phyloP scores from a whole-genome alignment of 495 filamentous ascomycete genomes.

The Friedmanniomyces endolithicus region DNA sequence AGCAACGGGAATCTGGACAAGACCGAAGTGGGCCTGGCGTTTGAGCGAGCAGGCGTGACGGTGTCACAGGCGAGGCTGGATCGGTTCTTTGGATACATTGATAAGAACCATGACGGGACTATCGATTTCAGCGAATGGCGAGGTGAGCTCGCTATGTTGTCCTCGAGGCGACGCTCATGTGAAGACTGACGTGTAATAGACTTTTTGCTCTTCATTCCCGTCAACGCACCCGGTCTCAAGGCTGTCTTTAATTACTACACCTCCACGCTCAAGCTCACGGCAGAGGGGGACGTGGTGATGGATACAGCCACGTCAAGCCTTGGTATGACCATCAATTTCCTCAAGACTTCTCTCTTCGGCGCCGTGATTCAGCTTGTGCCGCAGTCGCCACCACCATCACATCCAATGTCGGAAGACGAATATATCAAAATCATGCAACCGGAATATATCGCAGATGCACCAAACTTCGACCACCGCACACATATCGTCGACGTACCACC shows the following conservation, averaged over 20 bases:
- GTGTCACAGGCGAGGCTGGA: constrained; percentile 68
- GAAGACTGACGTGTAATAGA: constrained; percentile 32
- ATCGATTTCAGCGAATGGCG: constrained; percentile 95
- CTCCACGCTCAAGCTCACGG: constrained; percentile 75
- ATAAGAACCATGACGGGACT: constrained; percentile 74
- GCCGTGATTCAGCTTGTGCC: constrained; percentile 40
- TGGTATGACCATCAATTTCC: constrained; percentile 78
- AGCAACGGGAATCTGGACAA: constrained; percentile 83
- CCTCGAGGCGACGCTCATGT: not conserved
- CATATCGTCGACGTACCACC: not conserved
- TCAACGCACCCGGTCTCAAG: constrained; percentile 57
- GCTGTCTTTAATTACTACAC: constrained; percentile 87
- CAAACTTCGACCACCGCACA: constrained; percentile 26
- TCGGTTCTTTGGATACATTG: constrained; percentile 78
- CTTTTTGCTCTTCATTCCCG: constrained; percentile 89
- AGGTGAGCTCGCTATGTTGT: constrained; percentile 1
- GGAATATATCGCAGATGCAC: not conserved
- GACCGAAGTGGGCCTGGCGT: constrained; percentile 63
- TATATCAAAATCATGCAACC: not conserved
- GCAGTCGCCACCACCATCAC: not conserved
- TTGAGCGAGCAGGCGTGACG: constrained; percentile 61
- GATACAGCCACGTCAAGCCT: constrained; percentile 79
- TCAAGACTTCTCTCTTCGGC: constrained; percentile 56
- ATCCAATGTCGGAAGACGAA: not conserved
- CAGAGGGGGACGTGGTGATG: constrained; percentile 88